Evolutionary conservation across 1,284 basidiomycete species (phyloP), one percentile per base, ranked within the genome.

Genomic region (Coniferiporia sulphurascens): DNA sequence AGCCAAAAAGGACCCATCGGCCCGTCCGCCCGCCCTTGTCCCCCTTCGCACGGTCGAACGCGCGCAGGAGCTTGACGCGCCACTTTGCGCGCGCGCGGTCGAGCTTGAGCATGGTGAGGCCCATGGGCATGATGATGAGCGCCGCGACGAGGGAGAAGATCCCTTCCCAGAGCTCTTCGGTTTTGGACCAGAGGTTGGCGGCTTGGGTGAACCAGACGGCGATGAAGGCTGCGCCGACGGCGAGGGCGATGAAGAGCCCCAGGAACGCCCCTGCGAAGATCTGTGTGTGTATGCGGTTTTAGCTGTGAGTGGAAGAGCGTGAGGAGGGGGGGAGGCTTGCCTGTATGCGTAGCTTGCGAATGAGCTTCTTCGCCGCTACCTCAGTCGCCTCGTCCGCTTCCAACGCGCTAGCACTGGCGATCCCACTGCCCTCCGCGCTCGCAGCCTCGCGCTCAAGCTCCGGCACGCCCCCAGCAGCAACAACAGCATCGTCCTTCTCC

Each of bases 1-100:
- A 79, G 55, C 95, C 68, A 77, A 98, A 93, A 44, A 98, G 79
- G 0, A 87, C 83, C 86, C 91, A 97, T 76, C 86, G 89, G 13
- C 89, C 85, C 3, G 84, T 78, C 62, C 67, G 77, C 7, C 78
- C 74, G 9, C 72, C 60, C 1, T 73, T 68, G 54, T 82, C 79
- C 57, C 76, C 75, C 41, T 63, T 57, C n/a, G 55, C 22, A 35
- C 45, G 1, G 43, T 85, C 81, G 72, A 96, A 95, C 0, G 93
- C 89, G 36, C 78, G 78, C 60, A 85, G 79, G 52, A 98, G 84
- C 77, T 95, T 96, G 68, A 92, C 74, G 63, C 91, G 84, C 95
- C 94, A 98, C 72, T 92, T 93, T 21, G 87, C 81, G 70, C 93
- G 91, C 10, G 93, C 89, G 56, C 76, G 71, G 65, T 89, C 86